Base-by-base conservation (phyloP, 108 stramenopile species). In the Bacterosira constricta region DNA sequence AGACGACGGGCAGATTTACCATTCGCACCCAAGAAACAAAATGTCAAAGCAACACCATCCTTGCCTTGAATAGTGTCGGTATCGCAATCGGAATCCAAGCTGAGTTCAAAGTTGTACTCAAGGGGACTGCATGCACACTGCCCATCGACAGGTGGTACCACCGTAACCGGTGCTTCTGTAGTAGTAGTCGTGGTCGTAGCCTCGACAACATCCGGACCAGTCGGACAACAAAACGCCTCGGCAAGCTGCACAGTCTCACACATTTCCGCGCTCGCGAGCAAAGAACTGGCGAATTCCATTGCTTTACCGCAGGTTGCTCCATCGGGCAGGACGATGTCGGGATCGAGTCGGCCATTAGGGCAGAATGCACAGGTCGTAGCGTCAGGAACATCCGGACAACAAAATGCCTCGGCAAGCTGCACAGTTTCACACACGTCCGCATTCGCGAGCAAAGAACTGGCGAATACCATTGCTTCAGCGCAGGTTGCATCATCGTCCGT, bases 111-210 rank as follows among this genome's bases (percentile, higher is more conserved):
- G 31, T 17, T 51, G 47, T 59, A 79, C 18, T 6, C 2, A 6
- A 26, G 20, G 6, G 77, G 77, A 23, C 56, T 59, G 68, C 77
- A 79, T 7, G 32, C 44, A 44, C 77, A 79, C 3, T n/a, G n/a
- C n/a, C n/a, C n/a, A n/a, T n/a, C n/a, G n/a, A n/a, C n/a, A n/a
- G n/a, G n/a, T n/a, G n/a, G n/a, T n/a, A n/a, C n/a, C n/a, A n/a
- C n/a, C n/a, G n/a, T n/a, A n/a, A n/a, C n/a, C n/a, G n/a, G n/a
- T n/a, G n/a, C 29, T 1, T 27, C 30, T 53, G 39, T 42, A 6
- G 66, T 0, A 6, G 26, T 8, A 4, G 49, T 1, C 0, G 49
- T 8, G 12, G 36, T 49, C 36, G 52, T 42, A 13, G 51, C 31
- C 13, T 12, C 53, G 2, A n/a, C 53, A n/a, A n/a, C n/a, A n/a